Base-by-base conservation (phyloP, 352 stramenopile species). In the Phytophthora gonapodyides region DNA sequence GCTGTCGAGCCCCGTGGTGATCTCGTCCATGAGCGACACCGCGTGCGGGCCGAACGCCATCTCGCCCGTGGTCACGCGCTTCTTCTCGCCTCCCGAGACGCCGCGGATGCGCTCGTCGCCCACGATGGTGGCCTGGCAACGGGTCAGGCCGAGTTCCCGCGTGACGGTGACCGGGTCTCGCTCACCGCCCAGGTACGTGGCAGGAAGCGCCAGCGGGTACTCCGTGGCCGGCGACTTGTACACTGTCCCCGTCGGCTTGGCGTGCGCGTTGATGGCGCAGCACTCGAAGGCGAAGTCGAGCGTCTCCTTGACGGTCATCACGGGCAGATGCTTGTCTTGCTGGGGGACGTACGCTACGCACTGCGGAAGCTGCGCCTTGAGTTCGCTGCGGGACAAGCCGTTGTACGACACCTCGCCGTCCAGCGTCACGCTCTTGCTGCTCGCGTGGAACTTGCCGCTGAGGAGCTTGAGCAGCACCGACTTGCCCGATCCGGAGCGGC, bases 221-320 rank as follows among this genome's bases (percentile, higher is more conserved):
- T 76, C 63, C 2, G 47, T 54, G 1, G 63, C 48, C 9, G 63
- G 53, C 5, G 63, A 63, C 45, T 77, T 75, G 50, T 59, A 57
- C 15, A 73, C 38, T 1, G 61, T 45, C 13, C 61, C 65, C 43
- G 57, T 34, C 43, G 31, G 27, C 11, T 51, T 73, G 10, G 50
- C 48, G 36, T 64, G 37, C 3, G 56, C 21, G 30, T 70, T 74
- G 45, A 71, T 76, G n/a, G 59, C 62, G 17, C 83, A 87, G 64
- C 84, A 96, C 41, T 94, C 84, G 60, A 90, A 96, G 9, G 94
- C 87, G 71, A 98, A 98, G 21, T 88, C 75, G 37, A 98, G 82
- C 21, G 95, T 98, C 68, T 98, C 94, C 51, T 91, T 75, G 1
- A 98, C 95, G 1, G 91, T 98, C 45, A 98, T 71, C 8, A 82